phyloP scores from a whole-genome alignment of 2,329 filamentous ascomycete species.

The Cladosporium oxysporum region DNA sequence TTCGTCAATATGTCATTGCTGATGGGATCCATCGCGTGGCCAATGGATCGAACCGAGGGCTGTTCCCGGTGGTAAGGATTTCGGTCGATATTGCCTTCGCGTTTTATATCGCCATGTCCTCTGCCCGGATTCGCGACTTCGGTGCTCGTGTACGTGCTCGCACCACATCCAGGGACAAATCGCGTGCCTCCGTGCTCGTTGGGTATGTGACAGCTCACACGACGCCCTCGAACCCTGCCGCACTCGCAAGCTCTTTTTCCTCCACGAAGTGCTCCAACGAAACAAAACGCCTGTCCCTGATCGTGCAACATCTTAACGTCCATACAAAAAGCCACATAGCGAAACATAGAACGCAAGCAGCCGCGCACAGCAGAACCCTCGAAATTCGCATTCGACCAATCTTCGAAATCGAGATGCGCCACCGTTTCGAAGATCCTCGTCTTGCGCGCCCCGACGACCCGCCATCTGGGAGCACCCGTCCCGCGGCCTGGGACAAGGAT shows the following conservation, averaged over 20 bases:
- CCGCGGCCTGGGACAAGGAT: constrained; percentile 5
- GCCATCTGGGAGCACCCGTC: constrained; percentile 8
- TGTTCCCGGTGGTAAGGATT: not conserved
- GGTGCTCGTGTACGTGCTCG: not conserved
- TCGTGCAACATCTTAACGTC: not conserved
- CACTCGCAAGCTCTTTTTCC: not conserved
- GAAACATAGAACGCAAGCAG: not conserved
- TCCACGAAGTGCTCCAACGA: not conserved
- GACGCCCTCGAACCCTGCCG: not conserved
- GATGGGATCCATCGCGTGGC: not conserved
- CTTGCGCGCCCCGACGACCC: not conserved
- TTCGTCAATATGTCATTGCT: not conserved
- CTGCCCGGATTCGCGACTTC: not conserved
- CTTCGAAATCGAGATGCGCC: not conserved
- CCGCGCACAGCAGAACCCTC: not conserved
- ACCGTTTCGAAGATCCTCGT: not conserved
- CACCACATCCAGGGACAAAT: not conserved
- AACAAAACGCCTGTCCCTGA: not conserved
- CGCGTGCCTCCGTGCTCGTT: not conserved
- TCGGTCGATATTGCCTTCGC: not conserved
- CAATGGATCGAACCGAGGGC: not conserved
- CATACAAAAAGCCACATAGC: not conserved
- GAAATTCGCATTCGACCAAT: not conserved
- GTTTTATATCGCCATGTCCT: not conserved
- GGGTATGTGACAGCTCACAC: not conserved